A percentile compares a stretch with the other conserved stretches of the same genome.
These are phyloP conservation scores for Echites panduratus DNA, from an alignment of 257 asterid species.

Conservation along the genomic window DNA sequence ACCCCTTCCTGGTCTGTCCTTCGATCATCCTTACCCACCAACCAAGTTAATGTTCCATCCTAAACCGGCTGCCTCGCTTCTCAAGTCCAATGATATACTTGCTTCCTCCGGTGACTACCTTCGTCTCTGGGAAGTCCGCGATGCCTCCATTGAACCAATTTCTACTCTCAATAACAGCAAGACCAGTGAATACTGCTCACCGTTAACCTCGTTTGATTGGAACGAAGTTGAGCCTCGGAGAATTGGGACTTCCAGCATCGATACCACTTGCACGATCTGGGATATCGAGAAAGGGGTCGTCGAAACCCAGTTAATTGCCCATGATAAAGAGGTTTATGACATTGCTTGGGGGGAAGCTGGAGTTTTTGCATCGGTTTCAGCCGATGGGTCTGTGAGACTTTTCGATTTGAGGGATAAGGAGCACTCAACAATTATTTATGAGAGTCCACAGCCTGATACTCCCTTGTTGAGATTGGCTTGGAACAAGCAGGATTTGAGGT, in stretches of 20 bases:
- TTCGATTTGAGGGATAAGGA: slow-evolving; percentile 91
- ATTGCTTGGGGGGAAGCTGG: slow-evolving; percentile 98
- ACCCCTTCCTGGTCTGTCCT: slow-evolving; percentile 51
- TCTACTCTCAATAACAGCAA: slow-evolving; percentile 56
- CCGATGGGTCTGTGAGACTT: slow-evolving; percentile 81
- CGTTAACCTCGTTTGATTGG: slow-evolving; percentile 90
- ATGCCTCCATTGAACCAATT: slow-evolving; percentile 40
- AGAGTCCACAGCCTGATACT: slow-evolving; percentile 71
- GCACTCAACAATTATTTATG: slow-evolving; percentile 85
- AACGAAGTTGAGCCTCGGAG: slow-evolving; percentile 73
- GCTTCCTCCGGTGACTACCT: slow-evolving; percentile 93
- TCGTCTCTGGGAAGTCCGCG: slow-evolving; percentile 70
- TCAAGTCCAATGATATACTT: slow-evolving; percentile 42
- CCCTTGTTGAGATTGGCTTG: slow-evolving; percentile 84
- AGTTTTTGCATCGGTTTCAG: slow-evolving; percentile 79
- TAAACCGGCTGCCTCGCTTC: slow-evolving; percentile 29
- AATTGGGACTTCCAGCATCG: slow-evolving; percentile 80
- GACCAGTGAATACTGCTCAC: slow-evolving; percentile 75
- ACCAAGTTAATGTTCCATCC: slow-evolving; percentile 82
- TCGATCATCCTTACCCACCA: slow-evolving; percentile 87
- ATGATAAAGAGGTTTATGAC: slow-evolving; percentile 87
- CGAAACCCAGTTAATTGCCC: slow-evolving; percentile 81
- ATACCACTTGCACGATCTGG: slow-evolving; percentile 91
- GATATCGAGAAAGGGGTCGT: slow-evolving; percentile 72
- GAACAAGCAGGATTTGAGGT: slow-evolving; percentile 95